A percentile compares a stretch with the other conserved stretches of the same genome.
Conservation (phyloP, 768 basidiomycete genomes). For the Clitopilus passeckerianus region DNA sequence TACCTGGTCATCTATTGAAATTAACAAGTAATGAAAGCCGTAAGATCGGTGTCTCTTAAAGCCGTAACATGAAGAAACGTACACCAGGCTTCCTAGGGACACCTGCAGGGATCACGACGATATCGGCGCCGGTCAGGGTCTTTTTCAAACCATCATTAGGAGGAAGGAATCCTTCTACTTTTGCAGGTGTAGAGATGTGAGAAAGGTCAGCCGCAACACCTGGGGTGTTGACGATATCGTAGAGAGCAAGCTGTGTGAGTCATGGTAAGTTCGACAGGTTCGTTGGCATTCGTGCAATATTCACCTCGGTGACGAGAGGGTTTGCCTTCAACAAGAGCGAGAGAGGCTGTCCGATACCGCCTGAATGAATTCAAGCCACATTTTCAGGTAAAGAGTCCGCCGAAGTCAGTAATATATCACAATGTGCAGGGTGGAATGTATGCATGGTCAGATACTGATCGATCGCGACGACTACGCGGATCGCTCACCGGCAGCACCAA, state of each 20-base stretch:
- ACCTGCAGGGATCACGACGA: constrained; percentile 96
- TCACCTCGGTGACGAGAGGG: constrained; percentile 72
- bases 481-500: constrained; percentile 82
- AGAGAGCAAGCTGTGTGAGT: constrained; percentile 66
- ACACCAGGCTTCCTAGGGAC: constrained; percentile 94
- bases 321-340: constrained; percentile 88
- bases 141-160: constrained; percentile 80
- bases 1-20: constrained; percentile 48
- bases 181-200: constrained; percentile 87
- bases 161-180: constrained; percentile 77
- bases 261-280: background rate
- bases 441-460: constrained; percentile 3
- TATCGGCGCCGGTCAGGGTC: constrained; percentile 76
- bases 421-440: background rate
- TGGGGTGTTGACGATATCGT: constrained; percentile 96
- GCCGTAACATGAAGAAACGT: constrained; percentile 23
- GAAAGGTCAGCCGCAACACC: constrained; percentile 95
- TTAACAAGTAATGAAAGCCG: constrained; percentile 4
- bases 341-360: constrained; percentile 96
- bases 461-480: constrained; percentile 5
- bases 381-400: constrained; percentile 1
- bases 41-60: constrained; percentile 5
- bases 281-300: background rate
- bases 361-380: constrained; percentile 29
- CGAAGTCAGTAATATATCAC: background rate